Conservation (phyloP, 345 rosid species). For the Microcos paniculata region DNA sequence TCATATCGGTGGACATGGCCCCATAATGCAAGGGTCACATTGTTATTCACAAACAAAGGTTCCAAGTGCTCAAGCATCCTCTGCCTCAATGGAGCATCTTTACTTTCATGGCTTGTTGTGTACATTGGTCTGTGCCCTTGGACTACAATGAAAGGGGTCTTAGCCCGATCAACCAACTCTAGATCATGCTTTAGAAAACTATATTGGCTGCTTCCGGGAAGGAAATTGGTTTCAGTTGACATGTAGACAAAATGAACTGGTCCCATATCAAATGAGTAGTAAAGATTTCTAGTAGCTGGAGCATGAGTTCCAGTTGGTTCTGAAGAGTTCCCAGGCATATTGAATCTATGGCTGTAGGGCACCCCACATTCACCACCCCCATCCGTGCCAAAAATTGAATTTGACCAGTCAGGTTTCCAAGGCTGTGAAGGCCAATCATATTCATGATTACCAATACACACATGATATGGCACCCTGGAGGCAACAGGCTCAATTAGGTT, state of each 20-base stretch:
- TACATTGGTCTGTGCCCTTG: slow-evolving; percentile 98
- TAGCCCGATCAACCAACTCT: slow-evolving; percentile 70
- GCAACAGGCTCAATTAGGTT: slow-evolving; percentile 73
- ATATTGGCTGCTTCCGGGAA: slow-evolving; percentile 70
- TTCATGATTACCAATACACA: slow-evolving; percentile 93
- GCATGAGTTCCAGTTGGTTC: slow-evolving; percentile 66
- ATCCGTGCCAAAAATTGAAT: slow-evolving; percentile 55
- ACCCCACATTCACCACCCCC: slow-evolving; percentile 97
- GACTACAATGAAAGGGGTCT: slow-evolving; percentile 75
- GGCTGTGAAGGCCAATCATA: slow-evolving; percentile 94
- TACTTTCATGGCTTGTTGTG: slow-evolving; percentile 60
- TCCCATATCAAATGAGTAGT: slow-evolving; percentile 78
- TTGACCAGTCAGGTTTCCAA: slow-evolving; percentile 86
- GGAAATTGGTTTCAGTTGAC: slow-evolving; percentile 87
- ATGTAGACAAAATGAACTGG: slow-evolving; percentile 74
- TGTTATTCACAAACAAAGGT: slow-evolving; percentile 69
- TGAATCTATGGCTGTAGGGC: slow-evolving; percentile 83
- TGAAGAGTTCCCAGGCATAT: slow-evolving; percentile 92
- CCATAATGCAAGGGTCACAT: slow-evolving; percentile 85
- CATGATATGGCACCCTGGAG: slow-evolving; percentile 81
- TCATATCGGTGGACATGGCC: slow-evolving; percentile 95
- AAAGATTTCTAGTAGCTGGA: slow-evolving; percentile 73
- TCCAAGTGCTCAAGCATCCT: slow-evolving; percentile 79
- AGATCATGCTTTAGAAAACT: slow-evolving; percentile 68
- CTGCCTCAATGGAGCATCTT: slow-evolving; percentile 55